Evolutionary conservation across 441 rosid genomes (phyloP).

Genomic region (Omphalea diandra): DNA sequence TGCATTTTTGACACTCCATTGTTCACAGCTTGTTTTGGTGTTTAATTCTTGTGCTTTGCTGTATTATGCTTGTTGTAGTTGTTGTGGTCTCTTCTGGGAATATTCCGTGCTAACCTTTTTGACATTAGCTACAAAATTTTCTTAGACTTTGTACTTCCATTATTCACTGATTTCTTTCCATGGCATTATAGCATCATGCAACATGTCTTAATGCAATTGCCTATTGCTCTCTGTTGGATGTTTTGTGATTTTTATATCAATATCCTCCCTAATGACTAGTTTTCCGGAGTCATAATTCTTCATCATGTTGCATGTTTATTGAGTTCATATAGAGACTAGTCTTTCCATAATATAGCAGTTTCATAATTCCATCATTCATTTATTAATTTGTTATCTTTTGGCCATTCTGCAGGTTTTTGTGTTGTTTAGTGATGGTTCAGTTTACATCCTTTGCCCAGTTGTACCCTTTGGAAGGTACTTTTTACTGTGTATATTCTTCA

Average conservation of each 20-base stretch:
- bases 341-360: constrained; percentile 4
- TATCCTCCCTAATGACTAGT: neutral
- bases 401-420: constrained; percentile 68
- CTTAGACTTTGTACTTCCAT: neutral
- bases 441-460: constrained; percentile 84
- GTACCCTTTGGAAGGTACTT: constrained; percentile 92
- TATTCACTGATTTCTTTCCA: constrained; percentile 3
- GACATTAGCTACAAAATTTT: neutral
- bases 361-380: constrained; percentile 2
- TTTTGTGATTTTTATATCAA: neutral
- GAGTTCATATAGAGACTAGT: neutral
- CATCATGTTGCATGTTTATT: neutral
- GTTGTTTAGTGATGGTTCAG: constrained; percentile 78
- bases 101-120: neutral
- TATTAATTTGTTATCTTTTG: neutral
- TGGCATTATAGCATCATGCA: neutral
- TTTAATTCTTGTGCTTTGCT: neutral
- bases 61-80: neutral
- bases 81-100: constrained; percentile 5
- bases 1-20: neutral
- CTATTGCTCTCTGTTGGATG: neutral
- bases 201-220: constrained; percentile 1
- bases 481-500: constrained; percentile 6
- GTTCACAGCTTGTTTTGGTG: neutral
- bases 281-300: neutral